A percentile compares a stretch with the other conserved stretches of the same genome.
Conservation (phyloP, 78 protist genomes). For the Cavenderia fasciculata region DNA sequence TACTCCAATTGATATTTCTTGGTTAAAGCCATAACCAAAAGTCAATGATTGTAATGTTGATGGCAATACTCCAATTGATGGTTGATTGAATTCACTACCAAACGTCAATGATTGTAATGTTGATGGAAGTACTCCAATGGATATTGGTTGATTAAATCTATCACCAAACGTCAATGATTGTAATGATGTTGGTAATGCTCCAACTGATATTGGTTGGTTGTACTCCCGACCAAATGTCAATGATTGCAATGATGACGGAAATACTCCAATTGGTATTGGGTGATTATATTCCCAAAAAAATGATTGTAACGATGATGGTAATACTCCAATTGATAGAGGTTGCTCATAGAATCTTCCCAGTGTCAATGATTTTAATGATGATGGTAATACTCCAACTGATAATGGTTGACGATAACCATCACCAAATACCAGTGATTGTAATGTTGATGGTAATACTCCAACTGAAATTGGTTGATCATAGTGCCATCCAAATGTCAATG, state of each 20-base stretch:
- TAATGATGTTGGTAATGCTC: not conserved
- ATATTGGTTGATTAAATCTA: not conserved
- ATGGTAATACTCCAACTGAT: not conserved
- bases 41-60: not conserved
- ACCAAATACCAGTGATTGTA: slow-evolving; percentile 7
- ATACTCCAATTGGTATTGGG: too few relatives aligned
- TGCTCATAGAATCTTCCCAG: slow-evolving; percentile 15
- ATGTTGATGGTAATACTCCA: not conserved
- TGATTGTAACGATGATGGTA: not conserved
- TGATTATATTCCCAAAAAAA: too few relatives aligned
- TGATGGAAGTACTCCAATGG: not conserved
- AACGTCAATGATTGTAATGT: not conserved
- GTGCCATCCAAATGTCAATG: not conserved
- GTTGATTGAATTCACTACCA: slow-evolving; percentile 2
- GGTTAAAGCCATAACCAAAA: not conserved
- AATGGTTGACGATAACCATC: slow-evolving; percentile 7
- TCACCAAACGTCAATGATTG: not conserved
- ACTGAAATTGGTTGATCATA: not conserved
- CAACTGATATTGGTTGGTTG: not conserved
- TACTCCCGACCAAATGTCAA: not conserved
- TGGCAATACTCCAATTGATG: not conserved
- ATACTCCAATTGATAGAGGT: not conserved
- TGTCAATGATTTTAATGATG: not conserved
- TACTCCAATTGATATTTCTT: not conserved
- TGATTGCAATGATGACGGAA: not conserved